Conservation (phyloP, 352 stramenopile genomes). For the Globisporangium alternatum region DNA sequence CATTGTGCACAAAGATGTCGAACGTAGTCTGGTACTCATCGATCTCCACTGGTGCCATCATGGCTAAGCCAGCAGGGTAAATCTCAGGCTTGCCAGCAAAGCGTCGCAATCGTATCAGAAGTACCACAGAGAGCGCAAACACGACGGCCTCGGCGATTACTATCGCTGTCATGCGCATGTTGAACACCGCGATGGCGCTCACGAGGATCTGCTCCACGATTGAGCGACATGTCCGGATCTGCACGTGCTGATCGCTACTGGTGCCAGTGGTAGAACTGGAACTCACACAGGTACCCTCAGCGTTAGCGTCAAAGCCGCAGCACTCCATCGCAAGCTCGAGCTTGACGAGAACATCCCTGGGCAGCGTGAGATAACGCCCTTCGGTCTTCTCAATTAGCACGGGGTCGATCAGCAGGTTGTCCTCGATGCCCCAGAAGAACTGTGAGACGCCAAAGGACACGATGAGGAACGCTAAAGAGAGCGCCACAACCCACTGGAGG, state of each 20-base stretch:
- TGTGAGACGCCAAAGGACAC: constrained; percentile 24
- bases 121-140: constrained; percentile 19
- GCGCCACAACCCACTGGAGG: constrained; percentile 30
- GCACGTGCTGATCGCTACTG: background rate
- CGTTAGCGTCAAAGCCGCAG: constrained; percentile 35
- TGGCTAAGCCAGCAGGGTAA: background rate
- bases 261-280: background rate
- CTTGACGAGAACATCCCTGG: constrained; percentile 18
- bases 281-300: constrained; percentile 33
- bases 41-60: background rate
- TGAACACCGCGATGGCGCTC: constrained; percentile 16
- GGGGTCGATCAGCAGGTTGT: constrained; percentile 36
- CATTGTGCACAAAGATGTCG: constrained; percentile 13
- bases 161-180: constrained; percentile 17
- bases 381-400: constrained; percentile 31
- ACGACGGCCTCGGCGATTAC: constrained; percentile 19
- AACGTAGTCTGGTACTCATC: constrained; percentile 14
- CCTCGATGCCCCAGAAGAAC: constrained; percentile 29
- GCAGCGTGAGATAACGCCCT: constrained; percentile 26
- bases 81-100: constrained; percentile 12
- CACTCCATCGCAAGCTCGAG: constrained; percentile 49
- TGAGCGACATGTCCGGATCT: constrained; percentile 28
- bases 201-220: constrained; percentile 14
- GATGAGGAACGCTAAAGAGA: constrained; percentile 32
- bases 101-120: constrained; percentile 24